Base-by-base conservation (phyloP, 306 rosid genomes). In the Lotus japonicus region DNA sequence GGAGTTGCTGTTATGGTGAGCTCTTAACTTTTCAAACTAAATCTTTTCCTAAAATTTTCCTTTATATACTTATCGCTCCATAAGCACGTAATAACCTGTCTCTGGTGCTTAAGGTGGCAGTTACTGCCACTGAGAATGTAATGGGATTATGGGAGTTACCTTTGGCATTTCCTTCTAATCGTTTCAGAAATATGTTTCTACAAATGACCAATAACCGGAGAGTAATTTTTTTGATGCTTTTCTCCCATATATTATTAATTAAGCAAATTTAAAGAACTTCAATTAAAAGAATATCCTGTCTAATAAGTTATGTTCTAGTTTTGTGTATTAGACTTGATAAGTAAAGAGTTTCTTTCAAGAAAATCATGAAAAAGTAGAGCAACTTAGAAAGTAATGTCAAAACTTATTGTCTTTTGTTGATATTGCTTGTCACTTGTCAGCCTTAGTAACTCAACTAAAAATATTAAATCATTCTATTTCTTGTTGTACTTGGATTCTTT, bases 1-100 rank as follows among this genome's bases (percentile, higher is more conserved):
- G 97, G 99, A 79, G 77, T 84, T 77, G 99, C 96, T 9, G 95
- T 87, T 13, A 73, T 88, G 96, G 97, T 90, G 83, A 86, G 87
- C 74, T 73, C 44, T 49, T 60, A 48, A 41, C 11, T 6, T 46
- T 66, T 13, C 8, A 52, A 5, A 4, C 42, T 39, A 16, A 9
- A 36, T 50, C 19, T 65, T 49, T 21, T 33, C 67, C 43, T 50
- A 11, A 50, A 45, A 68, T 12, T 35, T 26, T 13, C 12, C 23
- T 59, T 56, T 45, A 43, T 68, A 10, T n/a, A 15, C 14, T 41
- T n/a, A 49, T 53, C 12, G 45, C 58, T 48, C 43, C 26, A 54
- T 33, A 35, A 18, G 42, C 11, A 11, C 1, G 11, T 52, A 53
- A 51, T 55, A 33, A 11, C 21, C 7, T 66, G n/a, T 53, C 62